phyloP scores from a whole-genome alignment of 352 stramenopile species.

The Phytophthora aleatoria region DNA sequence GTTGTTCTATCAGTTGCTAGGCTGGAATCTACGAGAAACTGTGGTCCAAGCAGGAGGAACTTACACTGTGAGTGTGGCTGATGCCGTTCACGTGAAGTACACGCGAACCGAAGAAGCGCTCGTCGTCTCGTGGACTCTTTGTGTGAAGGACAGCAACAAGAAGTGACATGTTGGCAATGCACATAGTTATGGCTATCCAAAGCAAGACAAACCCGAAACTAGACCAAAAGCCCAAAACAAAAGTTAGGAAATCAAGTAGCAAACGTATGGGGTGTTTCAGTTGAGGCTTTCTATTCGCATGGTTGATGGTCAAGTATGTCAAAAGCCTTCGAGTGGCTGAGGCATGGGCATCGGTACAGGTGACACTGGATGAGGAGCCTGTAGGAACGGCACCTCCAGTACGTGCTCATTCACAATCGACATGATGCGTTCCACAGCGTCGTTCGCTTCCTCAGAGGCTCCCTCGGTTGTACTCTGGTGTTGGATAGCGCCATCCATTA shows the following conservation, averaged over 20 bases:
- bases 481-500: constrained; percentile 53
- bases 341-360: constrained; percentile 26
- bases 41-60: constrained; percentile 50
- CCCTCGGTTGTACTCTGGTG: constrained; percentile 19
- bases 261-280: constrained; percentile 16
- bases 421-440: constrained; percentile 40
- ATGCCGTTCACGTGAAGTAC: constrained; percentile 53
- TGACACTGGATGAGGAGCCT: constrained; percentile 28
- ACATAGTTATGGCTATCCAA: constrained; percentile 35
- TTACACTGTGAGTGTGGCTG: constrained; percentile 54
- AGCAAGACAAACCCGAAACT: constrained; percentile 15
- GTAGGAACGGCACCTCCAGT: constrained; percentile 48
- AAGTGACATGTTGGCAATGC: constrained; percentile 27
- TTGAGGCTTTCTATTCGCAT: constrained; percentile 37
- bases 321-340: constrained; percentile 26
- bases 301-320: constrained; percentile 23
- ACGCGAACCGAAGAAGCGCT: constrained; percentile 51
- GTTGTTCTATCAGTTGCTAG: constrained; percentile 43
- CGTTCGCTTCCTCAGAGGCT: not conserved
- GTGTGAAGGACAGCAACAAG: constrained; percentile 39
- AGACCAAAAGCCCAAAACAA: constrained; percentile 26
- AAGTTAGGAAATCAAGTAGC: constrained; percentile 31
- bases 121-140: constrained; percentile 55
- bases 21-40: constrained; percentile 62
- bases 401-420: constrained; percentile 45